phyloP scores from a whole-genome alignment of 257 asterid genomes.

The Ophiorrhiza pumila region DNA sequence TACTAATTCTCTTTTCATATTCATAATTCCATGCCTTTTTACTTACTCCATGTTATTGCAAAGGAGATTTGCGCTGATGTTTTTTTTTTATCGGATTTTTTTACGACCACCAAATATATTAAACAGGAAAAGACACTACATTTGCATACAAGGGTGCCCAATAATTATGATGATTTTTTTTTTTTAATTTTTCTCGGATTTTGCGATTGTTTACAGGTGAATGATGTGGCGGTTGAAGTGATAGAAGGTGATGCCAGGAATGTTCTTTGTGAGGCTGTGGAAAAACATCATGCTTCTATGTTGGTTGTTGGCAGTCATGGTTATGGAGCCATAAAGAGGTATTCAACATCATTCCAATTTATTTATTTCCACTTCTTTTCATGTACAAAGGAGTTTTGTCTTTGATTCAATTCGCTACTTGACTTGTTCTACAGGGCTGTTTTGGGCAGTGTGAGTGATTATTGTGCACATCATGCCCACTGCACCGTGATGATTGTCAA shows the following conservation, averaged over 20 bases:
- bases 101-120: too few species aligned
- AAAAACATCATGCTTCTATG: slow-evolving; percentile 66
- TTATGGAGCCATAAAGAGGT: slow-evolving; percentile 95
- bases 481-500: slow-evolving; percentile 52
- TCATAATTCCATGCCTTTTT: neutral
- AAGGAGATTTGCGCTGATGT: too few species aligned
- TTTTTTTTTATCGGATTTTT: too few species aligned
- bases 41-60: too few species aligned
- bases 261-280: slow-evolving; percentile 86
- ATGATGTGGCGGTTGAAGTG: slow-evolving; percentile 41
- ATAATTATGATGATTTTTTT: too few species aligned
- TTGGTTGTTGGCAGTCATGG: slow-evolving; percentile 91
- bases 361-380: neutral
- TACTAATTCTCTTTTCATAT: neutral
- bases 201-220: slow-evolving; percentile 40
- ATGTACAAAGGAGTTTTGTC: too few species aligned
- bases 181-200: neutral
- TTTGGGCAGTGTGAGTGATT: slow-evolving; percentile 48
- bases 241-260: slow-evolving; percentile 86
- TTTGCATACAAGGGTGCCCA: too few species aligned
- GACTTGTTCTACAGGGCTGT: slow-evolving; percentile 36
- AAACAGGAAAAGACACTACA: too few species aligned
- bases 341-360: neutral
- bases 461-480: slow-evolving; percentile 52
- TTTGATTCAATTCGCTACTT: too few species aligned